Evolutionary conservation across 306 rosid genomes (phyloP).

Genomic region (Inga laurina): DNA sequence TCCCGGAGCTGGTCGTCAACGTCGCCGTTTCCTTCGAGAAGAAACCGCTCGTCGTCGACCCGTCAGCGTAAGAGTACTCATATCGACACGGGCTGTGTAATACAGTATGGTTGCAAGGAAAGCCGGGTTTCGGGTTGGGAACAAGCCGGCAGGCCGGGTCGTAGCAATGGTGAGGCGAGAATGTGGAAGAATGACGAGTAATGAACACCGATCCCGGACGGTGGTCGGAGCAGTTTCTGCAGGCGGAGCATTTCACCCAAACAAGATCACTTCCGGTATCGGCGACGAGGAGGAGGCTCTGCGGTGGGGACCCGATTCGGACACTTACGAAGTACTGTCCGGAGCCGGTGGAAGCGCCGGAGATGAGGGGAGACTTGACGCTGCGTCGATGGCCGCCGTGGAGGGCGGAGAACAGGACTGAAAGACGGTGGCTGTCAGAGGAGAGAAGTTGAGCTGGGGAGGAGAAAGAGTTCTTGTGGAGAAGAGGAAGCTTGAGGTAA

Average conservation of each 20-base stretch:
- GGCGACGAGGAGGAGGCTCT: slow-evolving; percentile 64
- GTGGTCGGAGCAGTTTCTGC: slow-evolving; percentile 46
- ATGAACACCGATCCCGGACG: slow-evolving; percentile 51
- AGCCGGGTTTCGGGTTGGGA: slow-evolving; percentile 40
- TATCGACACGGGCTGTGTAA: slow-evolving; percentile 69
- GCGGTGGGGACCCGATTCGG: slow-evolving; percentile 70
- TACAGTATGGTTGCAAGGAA: slow-evolving; percentile 45
- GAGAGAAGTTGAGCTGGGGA: slow-evolving; percentile 55
- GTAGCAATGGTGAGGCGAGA: slow-evolving; percentile 68
- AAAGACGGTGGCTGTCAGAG: slow-evolving; percentile 60
- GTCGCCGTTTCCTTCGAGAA: slow-evolving; percentile 63
- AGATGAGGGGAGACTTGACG: slow-evolving; percentile 49
- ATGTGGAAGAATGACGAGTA: slow-evolving; percentile 65
- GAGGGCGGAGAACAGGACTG: slow-evolving; percentile 41
- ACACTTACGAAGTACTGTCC: slow-evolving; percentile 76
- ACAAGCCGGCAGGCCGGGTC: slow-evolving; percentile 52
- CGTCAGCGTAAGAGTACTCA: slow-evolving; percentile 69
- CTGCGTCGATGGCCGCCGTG: background rate
- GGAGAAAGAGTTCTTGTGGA: slow-evolving; percentile 40
- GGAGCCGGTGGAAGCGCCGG: slow-evolving; percentile 75
- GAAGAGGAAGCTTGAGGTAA: slow-evolving; percentile 52
- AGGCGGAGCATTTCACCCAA: slow-evolving; percentile 79
- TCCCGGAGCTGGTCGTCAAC: slow-evolving; percentile 46
- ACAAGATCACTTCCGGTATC: slow-evolving; percentile 83
- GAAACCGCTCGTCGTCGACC: slow-evolving; percentile 59